phyloP scores from a whole-genome alignment of 768 basidiomycete genomes.

The Naganishia vaughanmartiniae region DNA sequence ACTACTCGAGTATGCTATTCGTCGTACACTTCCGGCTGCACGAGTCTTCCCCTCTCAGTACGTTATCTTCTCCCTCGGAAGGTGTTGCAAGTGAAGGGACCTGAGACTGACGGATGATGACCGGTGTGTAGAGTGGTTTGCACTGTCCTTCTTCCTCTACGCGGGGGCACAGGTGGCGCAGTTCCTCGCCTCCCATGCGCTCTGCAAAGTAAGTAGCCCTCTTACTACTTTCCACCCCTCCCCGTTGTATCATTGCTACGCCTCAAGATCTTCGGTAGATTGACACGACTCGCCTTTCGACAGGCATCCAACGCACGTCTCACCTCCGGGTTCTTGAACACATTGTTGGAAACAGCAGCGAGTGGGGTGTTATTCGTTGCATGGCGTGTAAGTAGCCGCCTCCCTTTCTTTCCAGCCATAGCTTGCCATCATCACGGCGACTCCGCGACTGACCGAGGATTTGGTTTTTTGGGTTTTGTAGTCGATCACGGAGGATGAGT shows the following conservation, averaged over 20 bases:
- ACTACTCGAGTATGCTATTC: constrained; percentile 72
- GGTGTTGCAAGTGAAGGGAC: neutral
- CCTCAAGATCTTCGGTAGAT: constrained; percentile 4
- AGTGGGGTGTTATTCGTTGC: constrained; percentile 68
- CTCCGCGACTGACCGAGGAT: neutral
- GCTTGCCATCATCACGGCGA: neutral
- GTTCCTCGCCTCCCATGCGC: constrained; percentile 72
- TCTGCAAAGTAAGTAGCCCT: constrained; percentile 61
- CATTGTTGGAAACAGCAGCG: constrained; percentile 73
- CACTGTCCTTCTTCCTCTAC: constrained; percentile 71
- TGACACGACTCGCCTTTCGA: neutral
- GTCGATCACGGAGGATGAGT: constrained; percentile 70
- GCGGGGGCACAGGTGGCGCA: constrained; percentile 75
- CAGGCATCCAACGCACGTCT: constrained; percentile 61
- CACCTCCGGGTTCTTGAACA: constrained; percentile 84
- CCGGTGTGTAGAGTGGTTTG: constrained; percentile 60
- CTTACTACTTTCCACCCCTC: neutral
- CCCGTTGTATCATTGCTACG: neutral
- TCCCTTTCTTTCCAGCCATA: neutral
- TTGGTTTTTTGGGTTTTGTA: constrained; percentile 24
- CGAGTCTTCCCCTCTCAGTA: constrained; percentile 72
- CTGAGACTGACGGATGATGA: neutral
- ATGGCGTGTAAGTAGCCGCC: constrained; percentile 66
- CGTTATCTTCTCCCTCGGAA: constrained; percentile 32
- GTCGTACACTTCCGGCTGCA: constrained; percentile 73